A percentile compares a stretch with the other conserved stretches of the same genome.
Evolutionary conservation across 1,139 yeast genomes (phyloP).

Genomic region (Wickerhamomyces sp.): DNA sequence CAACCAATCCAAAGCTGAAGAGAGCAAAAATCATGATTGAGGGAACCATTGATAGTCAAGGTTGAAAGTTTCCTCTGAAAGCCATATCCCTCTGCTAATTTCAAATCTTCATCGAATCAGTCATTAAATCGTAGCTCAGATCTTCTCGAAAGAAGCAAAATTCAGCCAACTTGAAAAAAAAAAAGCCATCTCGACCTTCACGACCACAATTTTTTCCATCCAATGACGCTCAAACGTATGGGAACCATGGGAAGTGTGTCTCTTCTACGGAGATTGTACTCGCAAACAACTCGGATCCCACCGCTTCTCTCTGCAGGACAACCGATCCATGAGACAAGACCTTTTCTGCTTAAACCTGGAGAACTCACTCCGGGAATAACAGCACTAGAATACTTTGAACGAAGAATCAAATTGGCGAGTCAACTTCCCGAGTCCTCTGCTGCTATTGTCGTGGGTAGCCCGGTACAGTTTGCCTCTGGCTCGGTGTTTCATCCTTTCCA

Average conservation of each 20-base stretch:
- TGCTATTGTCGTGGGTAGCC: constrained; percentile 71
- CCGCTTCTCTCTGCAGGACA: constrained; percentile 56
- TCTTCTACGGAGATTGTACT: neutral
- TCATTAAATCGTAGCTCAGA: too few species aligned
- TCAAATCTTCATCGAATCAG: too few species aligned
- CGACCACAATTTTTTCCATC: neutral
- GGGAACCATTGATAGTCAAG: constrained; percentile 5
- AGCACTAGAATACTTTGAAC: constrained; percentile 71
- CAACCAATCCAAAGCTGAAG: constrained; percentile 11
- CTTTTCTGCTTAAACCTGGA: constrained; percentile 66
- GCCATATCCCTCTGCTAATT: too few species aligned
- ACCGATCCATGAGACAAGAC: constrained; percentile 81
- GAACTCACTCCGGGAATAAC: constrained; percentile 85
- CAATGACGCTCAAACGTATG: too few species aligned
- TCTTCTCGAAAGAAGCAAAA: too few species aligned
- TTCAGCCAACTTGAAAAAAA: neutral
- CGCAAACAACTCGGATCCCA: constrained; percentile 10
- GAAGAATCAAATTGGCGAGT: constrained; percentile 56
- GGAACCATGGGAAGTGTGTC: neutral
- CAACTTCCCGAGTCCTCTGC: constrained; percentile 59
- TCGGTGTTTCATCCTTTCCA: constrained; percentile 89
- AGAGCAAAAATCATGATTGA: too few species aligned
- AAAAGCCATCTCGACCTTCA: neutral
- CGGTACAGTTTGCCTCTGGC: constrained; percentile 76
- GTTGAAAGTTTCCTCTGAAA: too few species aligned